Evolutionary conservation across 2,329 filamentous ascomycete genomes (phyloP), one percentile per base, ranked within the genome.

Genomic region (Pseudophaeomoniella oleicola): DNA sequence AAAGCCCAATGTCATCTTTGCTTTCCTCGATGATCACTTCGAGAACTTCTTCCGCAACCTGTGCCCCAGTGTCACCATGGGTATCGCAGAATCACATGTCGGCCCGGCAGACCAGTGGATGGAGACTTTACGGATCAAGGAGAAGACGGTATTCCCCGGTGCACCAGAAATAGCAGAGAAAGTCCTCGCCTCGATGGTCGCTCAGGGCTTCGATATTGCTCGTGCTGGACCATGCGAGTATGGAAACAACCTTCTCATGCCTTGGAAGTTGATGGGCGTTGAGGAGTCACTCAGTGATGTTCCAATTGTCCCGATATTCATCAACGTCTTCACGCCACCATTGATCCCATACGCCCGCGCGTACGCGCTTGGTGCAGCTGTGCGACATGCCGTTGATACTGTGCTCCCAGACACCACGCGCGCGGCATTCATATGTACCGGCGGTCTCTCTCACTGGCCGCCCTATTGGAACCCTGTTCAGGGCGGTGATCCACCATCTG

Each of bases 11-110:
- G 42, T 51, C 29, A 52, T 54, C 35, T 49, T 53, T 37, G 50
- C 50, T 12, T 54, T 53, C 35, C 48, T 54, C 2, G 49, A 54
- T 35, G 49, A 51, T 36, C 46, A 54, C 36, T 54, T 52, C 37
- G 47, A 52, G 34, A 54, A 52, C 36, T 51, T 53, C 44, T 52
- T 47, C 43, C 43, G 49, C 19, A 49, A 47, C 29, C 45, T 49
- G 35, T 52, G 50, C 44, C 50, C 48, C 17, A 46, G 44, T 4
- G 49, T 51, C 16, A 45, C 48, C n/a, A 43, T 53, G 9, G 41
- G 46, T 4, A 44, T 54, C 6, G 46, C 51, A 11, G 41, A 49
- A 9, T 32, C 40, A 12, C 48, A 52, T 27, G 41, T 47, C 30
- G 49, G 50, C 10, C 51, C 49, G 6, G 51, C 51, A 14, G 49